Conservation (phyloP, 345 rosid genomes). For the Ricinus communis region DNA sequence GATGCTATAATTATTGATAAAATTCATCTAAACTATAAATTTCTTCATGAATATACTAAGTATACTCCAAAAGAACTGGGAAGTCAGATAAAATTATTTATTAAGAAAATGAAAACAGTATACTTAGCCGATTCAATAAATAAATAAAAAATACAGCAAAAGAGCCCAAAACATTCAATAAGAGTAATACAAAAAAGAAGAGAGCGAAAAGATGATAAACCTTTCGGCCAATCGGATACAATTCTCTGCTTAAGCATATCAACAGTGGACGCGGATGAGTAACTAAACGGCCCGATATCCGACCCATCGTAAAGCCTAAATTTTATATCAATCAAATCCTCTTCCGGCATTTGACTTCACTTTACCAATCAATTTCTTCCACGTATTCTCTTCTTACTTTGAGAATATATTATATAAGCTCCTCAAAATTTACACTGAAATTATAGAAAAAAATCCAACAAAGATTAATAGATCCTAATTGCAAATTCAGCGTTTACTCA, state of each 20-base stretch:
- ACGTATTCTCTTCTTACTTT: conserved; percentile 4
- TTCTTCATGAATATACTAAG: too few species aligned
- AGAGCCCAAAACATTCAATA: not conserved
- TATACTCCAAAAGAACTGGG: not conserved
- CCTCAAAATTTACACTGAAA: conserved; percentile 27
- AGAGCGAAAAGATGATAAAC: too few species aligned
- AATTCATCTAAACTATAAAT: not conserved
- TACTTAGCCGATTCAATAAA: not conserved
- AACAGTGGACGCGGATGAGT: conserved; percentile 75
- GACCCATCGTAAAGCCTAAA: conserved; percentile 92
- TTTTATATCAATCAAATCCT: conserved; percentile 74
- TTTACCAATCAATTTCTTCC: conserved; percentile 25
- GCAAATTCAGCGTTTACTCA: too few species aligned
- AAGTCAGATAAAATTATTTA: not conserved
- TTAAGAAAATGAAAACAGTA: not conserved
- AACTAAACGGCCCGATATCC: conserved; percentile 87
- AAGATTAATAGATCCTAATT: conserved; percentile 9
- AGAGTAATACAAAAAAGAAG: not conserved
- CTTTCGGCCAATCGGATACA: conserved; percentile 96
- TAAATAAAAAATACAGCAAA: not conserved
- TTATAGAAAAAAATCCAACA: too few species aligned
- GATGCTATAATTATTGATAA: not conserved
- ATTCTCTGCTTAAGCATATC: conserved; percentile 88
- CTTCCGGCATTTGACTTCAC: conserved; percentile 74
- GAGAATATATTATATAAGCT: conserved; percentile 10